These are phyloP conservation scores for Microstegium vimineum DNA, from an alignment of 176 grass and related monocot species.

Conservation along the genomic window DNA sequence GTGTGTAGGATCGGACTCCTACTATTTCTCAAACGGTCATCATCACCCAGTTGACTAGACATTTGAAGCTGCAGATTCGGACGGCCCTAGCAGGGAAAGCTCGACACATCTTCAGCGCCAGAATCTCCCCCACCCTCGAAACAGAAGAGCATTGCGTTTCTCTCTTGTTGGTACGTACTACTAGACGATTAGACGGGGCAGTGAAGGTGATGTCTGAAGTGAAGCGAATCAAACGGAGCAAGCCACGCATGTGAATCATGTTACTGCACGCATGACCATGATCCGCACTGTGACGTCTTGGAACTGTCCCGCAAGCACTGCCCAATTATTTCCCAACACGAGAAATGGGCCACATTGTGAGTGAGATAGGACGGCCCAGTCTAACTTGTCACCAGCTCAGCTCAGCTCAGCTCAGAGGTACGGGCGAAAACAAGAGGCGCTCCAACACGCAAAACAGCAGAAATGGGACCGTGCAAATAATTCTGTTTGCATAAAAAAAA, in stretches of 20 bases:
- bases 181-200: not conserved
- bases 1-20: not conserved
- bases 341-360: constrained; percentile 19
- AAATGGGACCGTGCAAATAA: not conserved
- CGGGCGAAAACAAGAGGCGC: not conserved
- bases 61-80: constrained; percentile 9
- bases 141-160: not conserved
- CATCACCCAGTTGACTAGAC: not conserved
- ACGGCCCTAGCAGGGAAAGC: not conserved
- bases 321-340: constrained; percentile 1
- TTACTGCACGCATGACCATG: constrained; percentile 11
- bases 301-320: not conserved
- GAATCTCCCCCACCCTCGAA: constrained; percentile 21
- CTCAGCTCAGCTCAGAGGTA: constrained; percentile 2
- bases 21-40: not conserved
- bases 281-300: not conserved
- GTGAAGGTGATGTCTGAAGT: constrained; percentile 1
- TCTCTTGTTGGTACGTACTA: not conserved
- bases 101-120: constrained; percentile 3
- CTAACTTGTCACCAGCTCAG: constrained; percentile 16
- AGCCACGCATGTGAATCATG: constrained; percentile 27
- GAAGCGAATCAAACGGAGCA: constrained; percentile 11
- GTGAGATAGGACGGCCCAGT: constrained; percentile 24
- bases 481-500: constrained; percentile 10
- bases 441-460: not conserved